phyloP scores from a whole-genome alignment of 1,284 basidiomycete species.

The Puccinia coronata region DNA sequence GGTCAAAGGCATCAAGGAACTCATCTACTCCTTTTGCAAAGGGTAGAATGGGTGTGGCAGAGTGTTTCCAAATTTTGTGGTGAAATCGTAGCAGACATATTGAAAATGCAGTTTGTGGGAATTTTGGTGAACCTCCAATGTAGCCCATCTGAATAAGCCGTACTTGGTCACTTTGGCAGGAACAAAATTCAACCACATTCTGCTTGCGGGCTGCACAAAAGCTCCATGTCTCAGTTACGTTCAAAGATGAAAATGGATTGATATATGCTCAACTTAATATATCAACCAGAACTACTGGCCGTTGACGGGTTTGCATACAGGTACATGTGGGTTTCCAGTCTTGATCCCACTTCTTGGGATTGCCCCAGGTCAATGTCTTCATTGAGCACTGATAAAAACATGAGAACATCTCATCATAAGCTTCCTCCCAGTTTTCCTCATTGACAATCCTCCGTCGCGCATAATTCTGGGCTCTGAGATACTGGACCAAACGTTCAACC shows the following conservation, averaged over 20 bases:
- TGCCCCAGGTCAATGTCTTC: background rate
- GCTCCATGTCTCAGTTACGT: too few species aligned
- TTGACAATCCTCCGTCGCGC: too few species aligned
- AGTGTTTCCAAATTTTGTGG: constrained; percentile 20
- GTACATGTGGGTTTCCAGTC: background rate
- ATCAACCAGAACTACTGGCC: background rate
- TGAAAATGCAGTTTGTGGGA: constrained; percentile 2
- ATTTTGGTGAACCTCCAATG: background rate
- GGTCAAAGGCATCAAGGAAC: background rate
- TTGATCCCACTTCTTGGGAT: background rate
- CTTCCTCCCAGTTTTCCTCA: background rate
- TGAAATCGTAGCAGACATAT: constrained; percentile 5
- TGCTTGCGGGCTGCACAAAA: background rate
- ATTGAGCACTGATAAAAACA: background rate
- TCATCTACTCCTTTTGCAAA: constrained; percentile 21
- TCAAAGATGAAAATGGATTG: background rate
- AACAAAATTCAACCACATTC: background rate
- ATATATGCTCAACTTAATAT: background rate
- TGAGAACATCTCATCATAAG: background rate
- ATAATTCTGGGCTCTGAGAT: too few species aligned
- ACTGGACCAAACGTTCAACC: too few species aligned
- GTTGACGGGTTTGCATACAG: background rate
- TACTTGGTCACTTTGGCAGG: constrained; percentile 12
- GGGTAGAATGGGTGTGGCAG: too few species aligned
- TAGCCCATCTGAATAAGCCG: constrained; percentile 26